These are phyloP conservation scores for Platanthera zijinensis DNA, from an alignment of 106 monocot genomes.

Conservation along the genomic window DNA sequence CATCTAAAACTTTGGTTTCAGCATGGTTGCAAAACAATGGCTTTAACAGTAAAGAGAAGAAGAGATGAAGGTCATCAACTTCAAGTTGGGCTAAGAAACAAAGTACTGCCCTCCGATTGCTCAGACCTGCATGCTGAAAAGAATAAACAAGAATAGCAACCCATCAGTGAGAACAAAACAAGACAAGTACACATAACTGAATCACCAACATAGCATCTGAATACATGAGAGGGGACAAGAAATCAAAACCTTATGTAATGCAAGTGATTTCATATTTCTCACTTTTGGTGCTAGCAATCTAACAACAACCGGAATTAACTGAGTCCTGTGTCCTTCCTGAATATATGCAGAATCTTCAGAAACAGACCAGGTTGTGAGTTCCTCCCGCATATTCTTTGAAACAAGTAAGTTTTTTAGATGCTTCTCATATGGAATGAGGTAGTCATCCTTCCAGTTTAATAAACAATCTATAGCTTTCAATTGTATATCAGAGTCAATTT, in stretches of 20 bases:
- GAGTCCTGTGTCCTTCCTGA: conserved; percentile 48
- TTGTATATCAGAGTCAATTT: conserved; percentile 67
- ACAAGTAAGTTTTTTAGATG: conserved; percentile 60
- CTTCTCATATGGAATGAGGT: conserved; percentile 58
- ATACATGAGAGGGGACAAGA: background rate
- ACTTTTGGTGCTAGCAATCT: conserved; percentile 77
- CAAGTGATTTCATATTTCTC: conserved; percentile 60
- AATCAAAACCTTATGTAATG: conserved; percentile 58
- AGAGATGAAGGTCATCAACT: conserved; percentile 61
- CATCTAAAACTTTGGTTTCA: conserved; percentile 7
- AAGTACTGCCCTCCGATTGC: conserved; percentile 68
- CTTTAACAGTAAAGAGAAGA: conserved; percentile 63
- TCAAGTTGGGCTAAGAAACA: conserved; percentile 77
- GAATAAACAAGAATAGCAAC: conserved; percentile 6
- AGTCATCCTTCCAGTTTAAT: conserved; percentile 89
- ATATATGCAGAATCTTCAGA: conserved; percentile 62
- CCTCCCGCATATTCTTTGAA: conserved; percentile 67
- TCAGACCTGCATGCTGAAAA: conserved; percentile 73
- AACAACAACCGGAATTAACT: conserved; percentile 69
- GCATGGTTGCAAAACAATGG: conserved; percentile 35
- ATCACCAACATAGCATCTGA: background rate
- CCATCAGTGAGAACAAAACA: background rate
- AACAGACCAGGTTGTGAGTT: conserved; percentile 73
- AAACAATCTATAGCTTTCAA: conserved; percentile 78
- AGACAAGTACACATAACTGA: background rate